Evolutionary conservation across 2,329 filamentous ascomycete species (phyloP), one percentile per base, ranked within the genome.

Genomic region (Talaromyces sp.): DNA sequence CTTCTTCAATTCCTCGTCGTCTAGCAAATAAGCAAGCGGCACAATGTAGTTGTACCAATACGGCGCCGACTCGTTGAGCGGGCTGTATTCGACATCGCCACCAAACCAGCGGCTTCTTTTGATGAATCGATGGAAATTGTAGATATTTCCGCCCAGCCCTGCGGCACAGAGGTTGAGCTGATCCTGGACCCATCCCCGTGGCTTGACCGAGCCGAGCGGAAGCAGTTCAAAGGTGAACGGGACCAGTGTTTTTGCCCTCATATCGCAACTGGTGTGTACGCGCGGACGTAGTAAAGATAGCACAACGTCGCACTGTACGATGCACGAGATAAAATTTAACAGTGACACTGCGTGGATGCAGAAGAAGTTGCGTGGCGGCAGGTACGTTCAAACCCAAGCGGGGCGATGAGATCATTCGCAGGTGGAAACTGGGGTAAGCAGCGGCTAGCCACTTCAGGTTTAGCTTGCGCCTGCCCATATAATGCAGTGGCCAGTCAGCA

Each of bases 11-110:
- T 58, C 59, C 21, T 54, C 56, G 31, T 61, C 56, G 38, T 61
- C 59, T 3, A 61, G 56, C 19, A 61, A 26, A 55, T 61, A 61
- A 41, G 59, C 59, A 32, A 61, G 59, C 38, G 59, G 59, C 8
- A 61, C 59, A 14, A 61, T 58, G 17, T 61, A 61, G 32, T 61
- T 61, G 51, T 61, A 61, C 59, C 59, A 61, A 48, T 61, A 61
- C 19, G 59, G 59, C 14, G 59, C 59, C 8, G 59, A 61, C 32
- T 61, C 59, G 26, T 56, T 56, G 31, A 61, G 41, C n/a, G 59
- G 51, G 17, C 59, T 61, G 14, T 61, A 61, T 29, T 61, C 59
- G 2, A 51, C 31, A 27, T 61, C 27, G 10, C 59, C 59, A 26
- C 52, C 59, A 19, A 61, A 43, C 59, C 59, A 61, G 7, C 51